These are phyloP conservation scores for Cicer cuneatum DNA, from an alignment of 306 rosid genomes.

Conservation along the genomic window DNA sequence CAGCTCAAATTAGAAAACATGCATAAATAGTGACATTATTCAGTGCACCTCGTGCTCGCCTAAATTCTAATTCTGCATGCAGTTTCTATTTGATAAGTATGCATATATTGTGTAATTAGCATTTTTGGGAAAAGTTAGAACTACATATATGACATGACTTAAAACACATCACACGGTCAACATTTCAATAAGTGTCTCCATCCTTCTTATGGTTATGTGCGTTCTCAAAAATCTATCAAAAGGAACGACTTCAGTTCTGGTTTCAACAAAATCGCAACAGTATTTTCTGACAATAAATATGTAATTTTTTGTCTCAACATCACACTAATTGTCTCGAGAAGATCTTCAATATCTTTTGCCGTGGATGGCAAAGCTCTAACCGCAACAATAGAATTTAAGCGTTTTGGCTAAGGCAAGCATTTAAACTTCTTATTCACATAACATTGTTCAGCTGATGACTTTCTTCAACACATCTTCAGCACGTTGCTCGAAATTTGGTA, in stretches of 20 bases:
- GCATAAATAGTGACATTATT: too few species aligned
- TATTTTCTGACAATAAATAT: neutral
- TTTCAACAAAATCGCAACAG: slow-evolving; percentile 43
- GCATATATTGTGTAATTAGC: neutral
- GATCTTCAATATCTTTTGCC: slow-evolving; percentile 23
- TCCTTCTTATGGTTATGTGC: neutral
- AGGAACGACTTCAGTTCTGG: slow-evolving; percentile 13
- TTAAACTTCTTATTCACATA: slow-evolving; percentile 13
- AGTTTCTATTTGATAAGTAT: neutral
- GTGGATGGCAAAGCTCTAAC: slow-evolving; percentile 33
- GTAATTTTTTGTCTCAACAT: slow-evolving; percentile 11
- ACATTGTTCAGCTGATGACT: slow-evolving; percentile 51
- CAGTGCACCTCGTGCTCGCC: neutral
- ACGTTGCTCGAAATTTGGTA: slow-evolving; percentile 86
- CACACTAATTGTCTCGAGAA: slow-evolving; percentile 23
- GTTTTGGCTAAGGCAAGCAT: slow-evolving; percentile 32
- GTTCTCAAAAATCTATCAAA: slow-evolving; percentile 15
- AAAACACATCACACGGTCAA: neutral
- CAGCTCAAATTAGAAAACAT: too few species aligned
- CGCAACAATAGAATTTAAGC: slow-evolving; percentile 7
- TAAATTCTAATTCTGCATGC: neutral
- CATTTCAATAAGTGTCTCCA: slow-evolving; percentile 17
- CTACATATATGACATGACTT: neutral
- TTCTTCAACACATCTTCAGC: slow-evolving; percentile 82
- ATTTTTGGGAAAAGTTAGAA: neutral